Conservation (phyloP, 805 yeast genomes). For the Starmerella davenportii region DNA sequence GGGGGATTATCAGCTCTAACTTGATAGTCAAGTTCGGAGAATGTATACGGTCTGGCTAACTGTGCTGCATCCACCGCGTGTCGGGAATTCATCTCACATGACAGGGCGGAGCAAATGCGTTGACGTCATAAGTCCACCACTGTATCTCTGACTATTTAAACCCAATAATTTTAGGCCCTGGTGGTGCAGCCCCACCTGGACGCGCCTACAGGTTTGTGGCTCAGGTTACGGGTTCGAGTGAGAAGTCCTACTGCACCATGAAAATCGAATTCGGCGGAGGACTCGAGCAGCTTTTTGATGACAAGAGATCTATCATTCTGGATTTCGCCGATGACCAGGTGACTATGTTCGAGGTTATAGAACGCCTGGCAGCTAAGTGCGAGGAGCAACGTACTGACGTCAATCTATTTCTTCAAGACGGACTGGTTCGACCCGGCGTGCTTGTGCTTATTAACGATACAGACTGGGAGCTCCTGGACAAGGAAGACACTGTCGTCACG, state of each 20-base stretch:
- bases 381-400: slow-evolving; percentile 26
- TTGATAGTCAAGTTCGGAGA: too few species aligned
- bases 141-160: too few species aligned
- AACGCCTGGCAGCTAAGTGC: slow-evolving; percentile 18
- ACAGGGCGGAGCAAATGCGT: too few species aligned
- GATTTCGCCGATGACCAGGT: slow-evolving; percentile 26
- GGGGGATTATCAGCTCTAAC: too few species aligned
- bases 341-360: slow-evolving; percentile 31
- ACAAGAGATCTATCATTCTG: slow-evolving; percentile 37
- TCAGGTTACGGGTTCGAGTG: not conserved
- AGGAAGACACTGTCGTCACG: slow-evolving; percentile 61
- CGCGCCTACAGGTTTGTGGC: too few species aligned
- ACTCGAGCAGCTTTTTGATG: slow-evolving; percentile 56
- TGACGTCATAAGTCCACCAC: too few species aligned
- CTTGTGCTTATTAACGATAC: slow-evolving; percentile 80
- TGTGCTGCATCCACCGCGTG: too few species aligned
- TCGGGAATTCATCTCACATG: too few species aligned
- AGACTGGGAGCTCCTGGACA: slow-evolving; percentile 93
- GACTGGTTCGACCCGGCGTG: slow-evolving; percentile 75
- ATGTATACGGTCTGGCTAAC: too few species aligned
- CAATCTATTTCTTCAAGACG: slow-evolving; percentile 68
- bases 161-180: too few species aligned
- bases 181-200: too few species aligned
- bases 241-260: slow-evolving; percentile 6
- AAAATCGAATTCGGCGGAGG: slow-evolving; percentile 43